phyloP scores from a whole-genome alignment of 768 basidiomycete species.

The Tremella mesenterica region DNA sequence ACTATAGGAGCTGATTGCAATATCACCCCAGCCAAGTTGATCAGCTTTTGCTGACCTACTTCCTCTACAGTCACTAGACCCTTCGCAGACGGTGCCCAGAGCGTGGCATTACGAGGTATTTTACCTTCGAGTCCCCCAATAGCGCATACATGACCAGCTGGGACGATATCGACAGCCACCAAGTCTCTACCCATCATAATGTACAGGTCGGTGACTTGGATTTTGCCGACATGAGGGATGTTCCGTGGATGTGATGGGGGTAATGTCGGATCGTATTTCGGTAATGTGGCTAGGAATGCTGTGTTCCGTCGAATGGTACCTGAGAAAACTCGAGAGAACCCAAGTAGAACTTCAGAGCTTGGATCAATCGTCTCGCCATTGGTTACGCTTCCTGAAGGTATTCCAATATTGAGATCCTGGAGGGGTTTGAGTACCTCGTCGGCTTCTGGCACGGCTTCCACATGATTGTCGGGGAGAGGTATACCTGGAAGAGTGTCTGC shows the following conservation, averaged over 20 bases:
- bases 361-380: constrained; percentile 2
- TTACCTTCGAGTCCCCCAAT: constrained; percentile 80
- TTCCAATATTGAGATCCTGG: constrained; percentile 8
- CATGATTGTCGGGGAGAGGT: background rate
- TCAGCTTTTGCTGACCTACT: constrained; percentile 9
- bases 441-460: background rate
- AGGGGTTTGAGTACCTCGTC: constrained; percentile 21
- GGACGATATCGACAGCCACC: constrained; percentile 68
- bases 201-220: constrained; percentile 70
- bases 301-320: constrained; percentile 65
- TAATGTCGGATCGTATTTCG: constrained; percentile 67
- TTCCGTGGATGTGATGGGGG: constrained; percentile 61
- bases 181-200: constrained; percentile 97
- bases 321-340: constrained; percentile 89
- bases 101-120: constrained; percentile 80
- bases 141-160: constrained; percentile 90
- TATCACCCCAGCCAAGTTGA: constrained; percentile 37
- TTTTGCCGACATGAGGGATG: constrained; percentile 53
- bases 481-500: background rate
- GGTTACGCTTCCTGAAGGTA: background rate
- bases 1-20: constrained; percentile 70
- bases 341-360: constrained; percentile 61
- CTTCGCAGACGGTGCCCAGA: constrained; percentile 60
- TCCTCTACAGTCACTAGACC: constrained; percentile 11
- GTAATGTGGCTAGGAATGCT: constrained; percentile 64